phyloP scores from a whole-genome alignment of 257 asterid species.

The Capsicum pubescens region DNA sequence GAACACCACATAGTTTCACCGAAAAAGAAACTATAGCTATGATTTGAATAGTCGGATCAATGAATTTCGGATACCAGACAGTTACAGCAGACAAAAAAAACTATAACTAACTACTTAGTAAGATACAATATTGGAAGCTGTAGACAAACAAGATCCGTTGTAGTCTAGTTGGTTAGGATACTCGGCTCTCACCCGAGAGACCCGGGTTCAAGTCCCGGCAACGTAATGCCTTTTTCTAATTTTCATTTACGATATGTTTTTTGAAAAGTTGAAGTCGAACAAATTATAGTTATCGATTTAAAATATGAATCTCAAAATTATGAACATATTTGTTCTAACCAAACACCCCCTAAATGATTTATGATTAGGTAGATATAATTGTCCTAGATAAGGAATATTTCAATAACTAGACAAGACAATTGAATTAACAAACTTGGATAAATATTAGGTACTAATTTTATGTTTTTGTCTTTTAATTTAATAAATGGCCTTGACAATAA shows the following conservation, averaged over 20 bases:
- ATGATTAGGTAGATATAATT: constrained; percentile 16
- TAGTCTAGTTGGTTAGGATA: constrained; percentile 99
- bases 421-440: not conserved
- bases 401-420: not conserved
- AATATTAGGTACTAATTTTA: not conserved
- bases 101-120: no score
- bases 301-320: no score
- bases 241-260: no score
- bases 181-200: constrained; percentile 99
- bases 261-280: no score
- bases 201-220: constrained; percentile 99
- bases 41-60: no score
- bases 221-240: constrained; percentile 9
- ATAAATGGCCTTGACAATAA: not conserved
- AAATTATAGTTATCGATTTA: no score
- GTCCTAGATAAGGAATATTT: not conserved
- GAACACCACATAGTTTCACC: no score
- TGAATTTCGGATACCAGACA: no score
- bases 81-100: no score
- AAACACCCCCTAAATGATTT: no score
- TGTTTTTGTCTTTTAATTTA: not conserved
- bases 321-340: no score
- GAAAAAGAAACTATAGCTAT: no score
- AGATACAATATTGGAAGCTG: not conserved
- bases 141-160: constrained; percentile 54